Percentiles rank a stretch among this genome's conserved stretches.
Conservation (phyloP, 2,329 filamentous ascomycete genomes). For the Zymoseptoria tritici region DNA sequence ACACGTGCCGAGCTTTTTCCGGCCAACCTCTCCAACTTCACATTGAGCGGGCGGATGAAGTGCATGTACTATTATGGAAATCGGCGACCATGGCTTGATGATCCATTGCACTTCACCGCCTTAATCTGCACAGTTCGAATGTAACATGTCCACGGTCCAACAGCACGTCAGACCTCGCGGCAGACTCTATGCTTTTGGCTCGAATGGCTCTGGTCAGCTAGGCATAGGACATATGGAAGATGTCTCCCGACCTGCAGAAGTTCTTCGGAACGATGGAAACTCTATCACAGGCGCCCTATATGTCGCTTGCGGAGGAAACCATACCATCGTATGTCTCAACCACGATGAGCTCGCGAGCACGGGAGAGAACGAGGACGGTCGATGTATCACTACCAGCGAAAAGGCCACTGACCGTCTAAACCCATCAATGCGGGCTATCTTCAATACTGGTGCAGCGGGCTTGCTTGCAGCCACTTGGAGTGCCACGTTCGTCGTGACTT, state of each 20-base stretch:
- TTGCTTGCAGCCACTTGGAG: slow-evolving; percentile 66
- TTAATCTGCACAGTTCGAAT: too few species aligned
- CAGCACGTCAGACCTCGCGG: not conserved
- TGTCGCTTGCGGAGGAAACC: slow-evolving; percentile 70
- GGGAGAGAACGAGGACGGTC: slow-evolving; percentile 51
- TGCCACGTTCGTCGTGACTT: slow-evolving; percentile 54
- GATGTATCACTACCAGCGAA: slow-evolving; percentile 28
- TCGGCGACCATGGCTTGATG: too few species aligned
- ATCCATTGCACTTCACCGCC: not conserved
- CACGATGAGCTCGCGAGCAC: slow-evolving; percentile 56
- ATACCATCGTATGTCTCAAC: slow-evolving; percentile 65
- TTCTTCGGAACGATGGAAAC: not conserved
- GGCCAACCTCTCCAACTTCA: not conserved
- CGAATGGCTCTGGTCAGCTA: slow-evolving; percentile 47
- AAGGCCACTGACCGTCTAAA: not conserved
- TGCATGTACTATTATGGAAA: not conserved
- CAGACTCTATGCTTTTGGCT: slow-evolving; percentile 36
- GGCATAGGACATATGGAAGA: slow-evolving; percentile 40
- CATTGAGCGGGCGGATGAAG: not conserved
- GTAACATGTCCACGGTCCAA: not conserved
- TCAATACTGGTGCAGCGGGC: not conserved
- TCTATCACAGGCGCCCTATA: slow-evolving; percentile 7
- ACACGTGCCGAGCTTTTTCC: not conserved
- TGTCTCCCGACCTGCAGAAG: slow-evolving; percentile 27
- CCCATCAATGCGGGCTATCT: not conserved